Evolutionary conservation across 768 basidiomycete genomes (phyloP).

Genomic region (Holtermannia corniformis): DNA sequence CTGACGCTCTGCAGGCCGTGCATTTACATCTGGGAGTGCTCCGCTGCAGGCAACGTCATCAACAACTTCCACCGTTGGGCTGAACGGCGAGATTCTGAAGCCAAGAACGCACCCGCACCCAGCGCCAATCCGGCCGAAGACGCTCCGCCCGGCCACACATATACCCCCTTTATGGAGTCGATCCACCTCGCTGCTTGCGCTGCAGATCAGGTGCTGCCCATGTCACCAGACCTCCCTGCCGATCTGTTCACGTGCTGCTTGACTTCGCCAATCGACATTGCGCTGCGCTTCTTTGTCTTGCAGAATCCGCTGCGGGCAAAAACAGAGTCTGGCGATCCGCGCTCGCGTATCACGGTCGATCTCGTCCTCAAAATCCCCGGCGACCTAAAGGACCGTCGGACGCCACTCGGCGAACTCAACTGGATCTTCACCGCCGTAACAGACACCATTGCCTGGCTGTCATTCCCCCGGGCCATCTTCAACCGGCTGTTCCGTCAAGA

Average conservation of each 20-base stretch:
- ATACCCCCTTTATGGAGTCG: constrained; percentile 63
- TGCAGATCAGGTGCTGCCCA: constrained; percentile 81
- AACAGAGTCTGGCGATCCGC: constrained; percentile 54
- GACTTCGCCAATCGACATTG: constrained; percentile 96
- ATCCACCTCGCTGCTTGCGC: constrained; percentile 93
- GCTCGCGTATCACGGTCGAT: constrained; percentile 50
- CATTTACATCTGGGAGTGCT: constrained; percentile 98
- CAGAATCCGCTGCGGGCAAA: constrained; percentile 68
- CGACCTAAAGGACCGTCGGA: constrained; percentile 89
- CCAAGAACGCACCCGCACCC: constrained; percentile 22
- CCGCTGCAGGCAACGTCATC: constrained; percentile 88
- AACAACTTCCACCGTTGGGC: constrained; percentile 65
- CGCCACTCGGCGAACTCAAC: constrained; percentile 94
- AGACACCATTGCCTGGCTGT: constrained; percentile 98
- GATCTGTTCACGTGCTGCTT: constrained; percentile 96
- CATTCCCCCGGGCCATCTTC: constrained; percentile 86
- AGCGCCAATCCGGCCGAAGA: constrained; percentile 41
- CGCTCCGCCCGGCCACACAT: constrained; percentile 55
- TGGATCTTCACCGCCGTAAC: constrained; percentile 99
- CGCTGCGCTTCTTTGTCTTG: constrained; percentile 77
- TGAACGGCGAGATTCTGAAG: constrained; percentile 41
- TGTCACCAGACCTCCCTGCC: constrained; percentile 91
- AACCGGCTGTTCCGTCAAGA: constrained; percentile 90
- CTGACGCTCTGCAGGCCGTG: constrained; percentile 61
- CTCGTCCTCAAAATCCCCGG: constrained; percentile 94